Evolutionary conservation across 1,284 basidiomycete genomes (phyloP), one percentile per base, ranked within the genome.

Genomic region (Puccinia hordei): DNA sequence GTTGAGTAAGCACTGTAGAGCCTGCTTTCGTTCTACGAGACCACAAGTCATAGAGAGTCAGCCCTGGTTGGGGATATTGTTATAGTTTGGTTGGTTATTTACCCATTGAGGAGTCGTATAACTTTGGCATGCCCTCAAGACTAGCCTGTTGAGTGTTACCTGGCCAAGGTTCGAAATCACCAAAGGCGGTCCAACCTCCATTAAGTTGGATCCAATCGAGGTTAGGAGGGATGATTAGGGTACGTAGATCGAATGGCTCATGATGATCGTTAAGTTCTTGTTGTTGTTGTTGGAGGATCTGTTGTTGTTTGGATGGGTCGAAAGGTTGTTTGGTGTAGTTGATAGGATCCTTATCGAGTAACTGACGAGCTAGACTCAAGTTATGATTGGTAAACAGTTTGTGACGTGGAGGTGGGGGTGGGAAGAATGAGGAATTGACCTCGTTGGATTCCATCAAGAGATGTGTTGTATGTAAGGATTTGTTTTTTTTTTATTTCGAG

Each of bases 361-460:
- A 10, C 41, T 19, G 22, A 13, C 27, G 22, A 17, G 73, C 57
- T 49, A 66, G 24, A 2, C 0, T 51, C 24, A 78, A 12, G 41
- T 69, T 69, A 0, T 33, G 0, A n/a, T 68, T 51, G 13, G 75
- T 78, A 33, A 78, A 78, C 4, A 24, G 27, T 27, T 33, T 33
- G 63, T 78, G 65, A 12, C 63, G 6, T 27, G 63, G 19, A 2
- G 75, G 75, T 55, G 75, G 75, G 35, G 75, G 46, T 13, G 75
- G 75, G 53, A 78, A 78, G 75, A 78, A 78, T 19, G 75, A 78
- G 5, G 65, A 55, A 38, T 78, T 78, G 75, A 57, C 61, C 51
- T 78, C 65, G 59, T 61, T 76, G 8, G 74, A 46, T 66, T 76
- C 74, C 74, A 76, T 76, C n/a, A n/a, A n/a, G n/a, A n/a, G n/a